Base-by-base conservation (phyloP, 352 stramenopile genomes). In the Phytophthora pistaciae region DNA sequence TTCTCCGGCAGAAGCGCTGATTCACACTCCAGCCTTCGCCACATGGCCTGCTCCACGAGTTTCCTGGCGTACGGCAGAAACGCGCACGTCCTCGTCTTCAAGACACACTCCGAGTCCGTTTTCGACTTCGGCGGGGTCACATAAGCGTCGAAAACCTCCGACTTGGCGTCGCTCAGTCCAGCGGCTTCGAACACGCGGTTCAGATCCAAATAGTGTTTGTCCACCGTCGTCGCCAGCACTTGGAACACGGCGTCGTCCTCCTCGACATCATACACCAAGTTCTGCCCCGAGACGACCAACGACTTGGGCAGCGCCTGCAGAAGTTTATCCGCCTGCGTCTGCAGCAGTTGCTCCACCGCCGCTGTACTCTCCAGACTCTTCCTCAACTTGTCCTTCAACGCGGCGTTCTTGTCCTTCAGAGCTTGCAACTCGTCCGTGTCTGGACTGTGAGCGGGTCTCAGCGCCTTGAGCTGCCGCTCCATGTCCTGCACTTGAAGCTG, bases 201-300 rank as follows among this genome's bases (percentile, higher is more conserved):
- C 55, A 63, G 56, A 14, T 67, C 62, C 16, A 60, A 5, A 50
- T 75, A 75, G 14, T 69, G 56, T 3, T 38, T 25, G 16, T 75
- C 68, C 21, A 75, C 62, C 4, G 68, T 58, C 29, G 49, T 64
- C 16, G 62, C 61, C n/a, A 75, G n/a, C 4, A 59, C 49, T 48
- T 71, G 68, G 23, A 64, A 75, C n/a, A 75, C 62, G 11, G 68
- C 62, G 33, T 70, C 62, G n/a, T 75, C 68, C 16, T 71, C 48
- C 2, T 53, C 49, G 0, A 71, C 16, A 42, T 67, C 44, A 7
- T 75, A 75, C 6, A 67, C 50, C 20, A 75, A 67, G 20, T 71
- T 75, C 14, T 59, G 36, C 0, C 68, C 68, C 33, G 56, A 64
- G 25, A 71, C 68, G 5, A 27, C 33, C 21, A 75, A 20, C 3